Evolutionary conservation across 2,329 filamentous ascomycete genomes (phyloP).

Genomic region (Ascochyta pisi): DNA sequence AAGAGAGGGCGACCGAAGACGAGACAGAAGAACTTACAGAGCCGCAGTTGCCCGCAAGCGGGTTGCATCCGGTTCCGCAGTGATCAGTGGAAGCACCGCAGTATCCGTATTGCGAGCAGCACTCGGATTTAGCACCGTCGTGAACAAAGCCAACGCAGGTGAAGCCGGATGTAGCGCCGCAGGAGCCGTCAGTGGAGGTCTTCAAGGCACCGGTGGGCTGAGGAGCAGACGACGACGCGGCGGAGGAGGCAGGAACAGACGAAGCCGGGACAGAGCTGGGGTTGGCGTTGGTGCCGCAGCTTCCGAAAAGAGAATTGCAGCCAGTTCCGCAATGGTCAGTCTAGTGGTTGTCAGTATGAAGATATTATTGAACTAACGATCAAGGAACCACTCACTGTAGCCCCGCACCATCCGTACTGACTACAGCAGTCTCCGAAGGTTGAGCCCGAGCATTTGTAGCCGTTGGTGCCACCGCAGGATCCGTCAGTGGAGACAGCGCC

Average conservation of each 20-base stretch:
- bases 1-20: slow-evolving; percentile 17
- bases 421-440: slow-evolving; percentile 55
- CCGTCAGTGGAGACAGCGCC: slow-evolving; percentile 30
- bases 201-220: slow-evolving; percentile 20
- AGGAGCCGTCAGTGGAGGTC: slow-evolving; percentile 30
- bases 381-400: slow-evolving; percentile 6
- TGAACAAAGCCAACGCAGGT: slow-evolving; percentile 34
- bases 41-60: slow-evolving; percentile 30
- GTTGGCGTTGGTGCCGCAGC: slow-evolving; percentile 24
- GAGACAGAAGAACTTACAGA: slow-evolving; percentile 18
- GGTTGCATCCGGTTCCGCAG: slow-evolving; percentile 46
- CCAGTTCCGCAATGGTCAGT: slow-evolving; percentile 21
- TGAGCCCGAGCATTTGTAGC: slow-evolving; percentile 32
- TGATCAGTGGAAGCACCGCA: slow-evolving; percentile 47
- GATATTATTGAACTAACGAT: background rate
- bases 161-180: slow-evolving; percentile 33
- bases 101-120: slow-evolving; percentile 55
- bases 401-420: slow-evolving; percentile 51
- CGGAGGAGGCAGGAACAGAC: background rate
- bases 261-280: slow-evolving; percentile 16
- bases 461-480: slow-evolving; percentile 32
- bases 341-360: background rate
- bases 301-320: slow-evolving; percentile 38
- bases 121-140: slow-evolving; percentile 47
- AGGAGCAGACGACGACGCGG: slow-evolving; percentile 6